phyloP scores from a whole-genome alignment of 2,329 filamentous ascomycete genomes.

The Amylocarpus encephaloides region DNA sequence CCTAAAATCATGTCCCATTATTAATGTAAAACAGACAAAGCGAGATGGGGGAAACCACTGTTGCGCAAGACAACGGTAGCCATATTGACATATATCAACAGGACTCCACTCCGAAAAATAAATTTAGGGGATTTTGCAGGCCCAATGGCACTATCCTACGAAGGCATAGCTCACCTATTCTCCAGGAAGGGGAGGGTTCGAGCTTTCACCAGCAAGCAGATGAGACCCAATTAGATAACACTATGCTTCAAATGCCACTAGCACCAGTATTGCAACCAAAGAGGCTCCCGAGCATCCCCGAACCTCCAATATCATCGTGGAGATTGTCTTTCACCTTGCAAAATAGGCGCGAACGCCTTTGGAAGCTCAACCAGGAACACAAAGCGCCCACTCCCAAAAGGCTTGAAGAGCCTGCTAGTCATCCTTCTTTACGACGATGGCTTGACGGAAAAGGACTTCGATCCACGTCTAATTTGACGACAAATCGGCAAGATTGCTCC shows the following conservation, averaged over 20 bases:
- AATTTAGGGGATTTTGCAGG: constrained; percentile 5
- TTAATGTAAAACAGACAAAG: neutral
- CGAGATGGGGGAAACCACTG: neutral
- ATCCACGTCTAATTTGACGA: constrained; percentile 15
- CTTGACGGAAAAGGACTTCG: constrained; percentile 21
- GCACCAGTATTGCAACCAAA: constrained; percentile 21
- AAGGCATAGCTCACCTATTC: constrained; percentile 21
- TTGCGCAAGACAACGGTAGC: neutral
- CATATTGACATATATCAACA: neutral
- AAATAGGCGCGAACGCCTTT: constrained; percentile 23
- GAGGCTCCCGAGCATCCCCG: constrained; percentile 23
- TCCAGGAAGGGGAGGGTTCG: constrained; percentile 5
- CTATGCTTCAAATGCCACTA: constrained; percentile 17
- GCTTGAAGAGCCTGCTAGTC: constrained; percentile 3
- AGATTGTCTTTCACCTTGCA: constrained; percentile 27
- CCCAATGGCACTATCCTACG: constrained; percentile 13
- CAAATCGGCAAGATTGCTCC: constrained; percentile 9
- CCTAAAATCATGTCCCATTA: neutral
- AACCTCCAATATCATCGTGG: constrained; percentile 26
- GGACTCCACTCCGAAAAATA: neutral
- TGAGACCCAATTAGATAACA: constrained; percentile 16
- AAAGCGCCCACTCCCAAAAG: constrained; percentile 6
- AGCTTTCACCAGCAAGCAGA: constrained; percentile 2
- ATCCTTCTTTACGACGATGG: constrained; percentile 16
- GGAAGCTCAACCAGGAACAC: constrained; percentile 24